Percentiles rank a stretch among this genome's conserved stretches.
These are phyloP conservation scores for Blakeslea trispora DNA, from an alignment of 371 early-diverging fungal species.

Conservation along the genomic window DNA sequence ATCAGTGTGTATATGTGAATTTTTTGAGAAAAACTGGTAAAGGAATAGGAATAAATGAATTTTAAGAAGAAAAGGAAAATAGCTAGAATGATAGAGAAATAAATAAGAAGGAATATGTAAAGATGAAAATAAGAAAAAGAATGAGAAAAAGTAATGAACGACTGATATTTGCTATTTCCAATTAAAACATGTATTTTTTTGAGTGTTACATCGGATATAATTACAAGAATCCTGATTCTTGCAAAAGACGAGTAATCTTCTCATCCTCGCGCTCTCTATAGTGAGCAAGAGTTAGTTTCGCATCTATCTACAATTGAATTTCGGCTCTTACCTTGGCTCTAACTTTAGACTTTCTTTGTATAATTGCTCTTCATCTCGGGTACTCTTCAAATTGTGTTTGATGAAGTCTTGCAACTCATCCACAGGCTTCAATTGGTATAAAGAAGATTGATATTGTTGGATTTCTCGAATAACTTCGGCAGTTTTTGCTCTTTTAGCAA, in stretches of 20 bases:
- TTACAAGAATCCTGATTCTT: slow-evolving; percentile 86
- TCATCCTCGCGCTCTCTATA: slow-evolving; percentile 84
- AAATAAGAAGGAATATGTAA: too few relatives aligned
- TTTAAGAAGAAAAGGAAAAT: too few relatives aligned
- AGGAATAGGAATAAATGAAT: too few relatives aligned
- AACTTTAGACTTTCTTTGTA: slow-evolving; percentile 68
- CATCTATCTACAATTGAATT: neutral
- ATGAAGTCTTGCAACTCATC: slow-evolving; percentile 84
- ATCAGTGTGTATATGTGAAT: too few relatives aligned
- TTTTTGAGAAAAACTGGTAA: too few relatives aligned
- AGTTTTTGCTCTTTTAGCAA: slow-evolving; percentile 83
- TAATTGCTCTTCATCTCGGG: slow-evolving; percentile 69
- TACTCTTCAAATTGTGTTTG: slow-evolving; percentile 58
- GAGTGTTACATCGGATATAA: too few relatives aligned
- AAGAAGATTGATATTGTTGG: slow-evolving; percentile 86
- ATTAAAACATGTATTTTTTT: too few relatives aligned
- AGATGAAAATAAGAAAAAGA: too few relatives aligned
- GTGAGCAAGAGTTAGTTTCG: neutral
- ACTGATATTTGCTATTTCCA: too few relatives aligned
- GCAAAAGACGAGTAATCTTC: slow-evolving; percentile 80
- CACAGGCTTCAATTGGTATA: slow-evolving; percentile 78
- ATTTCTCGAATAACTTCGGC: slow-evolving; percentile 89
- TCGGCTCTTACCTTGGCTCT: slow-evolving; percentile 73
- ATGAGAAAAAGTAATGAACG: too few relatives aligned
- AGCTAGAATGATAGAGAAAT: too few relatives aligned